Evolutionary conservation across 2,329 filamentous ascomycete genomes (phyloP), one percentile per base, ranked within the genome.

Genomic region (Plectosphaerella sp.): DNA sequence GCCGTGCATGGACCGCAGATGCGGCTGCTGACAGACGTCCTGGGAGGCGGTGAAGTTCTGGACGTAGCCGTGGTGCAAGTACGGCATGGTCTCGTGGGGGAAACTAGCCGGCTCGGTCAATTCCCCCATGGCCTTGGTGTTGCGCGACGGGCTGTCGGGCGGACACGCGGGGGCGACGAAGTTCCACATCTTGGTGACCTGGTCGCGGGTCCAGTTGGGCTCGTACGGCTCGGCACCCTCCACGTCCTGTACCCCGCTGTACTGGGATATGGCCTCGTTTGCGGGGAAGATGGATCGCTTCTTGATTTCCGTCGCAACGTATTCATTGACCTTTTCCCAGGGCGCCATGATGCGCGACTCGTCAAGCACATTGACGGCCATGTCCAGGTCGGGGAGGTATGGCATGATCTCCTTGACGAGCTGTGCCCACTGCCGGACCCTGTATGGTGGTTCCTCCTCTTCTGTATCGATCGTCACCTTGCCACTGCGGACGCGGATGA

Each of bases 1-100:
- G 24, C 79, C 79, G 61, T 85, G 82, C 54, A 72, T 58, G 8
- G 58, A 64, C 16, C 69, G 67, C 18, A 73, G 59, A 54, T 72
- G 69, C 15, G 80, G 80, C 18, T 82, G 80, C 7, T 75, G 72
- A 61, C 79, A 84, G 1, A 80, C 68, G 60, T 84, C 79, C 16
- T 73, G 72, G 3, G 78, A 73, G 4, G 70, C 69, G 48, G 80
- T 81, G 59, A 79, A 82, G 61, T 84, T 83, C 39, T 67, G 72
- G n/a, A 84, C 66, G 52, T 79, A 76, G 42, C 78, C 77, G 9
- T 68, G 59, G 35, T 70, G 60, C 11, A 64, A 58, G 51, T 70
- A 72, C 11, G 49, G 46, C 55, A 54, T 3, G 61, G 61, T 9
- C 53, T 45, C 55, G 53, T 61, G 14, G 7, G 62, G 60, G 39